These are phyloP conservation scores for Chlamydomonas urium DNA, from an alignment of 139 green algal species.

Conservation along the genomic window DNA sequence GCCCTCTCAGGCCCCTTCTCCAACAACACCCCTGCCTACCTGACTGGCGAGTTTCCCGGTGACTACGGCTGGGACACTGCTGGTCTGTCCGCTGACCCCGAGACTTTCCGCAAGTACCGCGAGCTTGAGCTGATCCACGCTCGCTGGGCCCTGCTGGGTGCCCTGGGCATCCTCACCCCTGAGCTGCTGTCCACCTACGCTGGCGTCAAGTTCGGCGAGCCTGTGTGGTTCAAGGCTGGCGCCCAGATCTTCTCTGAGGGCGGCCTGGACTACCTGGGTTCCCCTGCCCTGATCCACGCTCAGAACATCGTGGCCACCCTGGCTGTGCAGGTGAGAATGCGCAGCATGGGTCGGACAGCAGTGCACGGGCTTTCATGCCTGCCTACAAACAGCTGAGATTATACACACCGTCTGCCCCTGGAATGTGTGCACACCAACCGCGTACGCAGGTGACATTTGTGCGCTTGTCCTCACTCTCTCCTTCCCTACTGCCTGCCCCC, in stretches of 20 bases:
- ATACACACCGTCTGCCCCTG: neutral
- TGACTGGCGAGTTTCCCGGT: conserved; percentile 77
- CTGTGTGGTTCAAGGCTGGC: conserved; percentile 90
- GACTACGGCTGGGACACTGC: conserved; percentile 94
- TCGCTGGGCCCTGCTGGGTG: conserved; percentile 61
- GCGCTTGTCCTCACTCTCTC: neutral
- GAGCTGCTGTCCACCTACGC: conserved; percentile 26
- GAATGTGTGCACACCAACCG: neutral
- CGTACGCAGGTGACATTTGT: neutral
- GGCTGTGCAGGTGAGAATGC: conserved; percentile 64
- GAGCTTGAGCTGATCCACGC: conserved; percentile 97
- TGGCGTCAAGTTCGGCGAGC: conserved; percentile 55
- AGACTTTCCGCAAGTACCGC: conserved; percentile 71
- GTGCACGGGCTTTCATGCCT: neutral
- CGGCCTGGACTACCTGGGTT: conserved; percentile 79
- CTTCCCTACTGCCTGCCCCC: neutral
- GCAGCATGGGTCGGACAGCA: neutral
- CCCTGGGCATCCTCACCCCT: conserved; percentile 80
- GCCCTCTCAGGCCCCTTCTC: conserved; percentile 64
- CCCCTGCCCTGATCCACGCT: conserved; percentile 73
- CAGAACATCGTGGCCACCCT: conserved; percentile 89
- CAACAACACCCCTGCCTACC: conserved; percentile 68
- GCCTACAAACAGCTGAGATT: neutral
- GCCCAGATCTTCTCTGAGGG: conserved; percentile 80
- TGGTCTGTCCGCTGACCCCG: conserved; percentile 89